Conservation (phyloP, 176 grass and related monocot species). For the Cenchrus purpureus region DNA sequence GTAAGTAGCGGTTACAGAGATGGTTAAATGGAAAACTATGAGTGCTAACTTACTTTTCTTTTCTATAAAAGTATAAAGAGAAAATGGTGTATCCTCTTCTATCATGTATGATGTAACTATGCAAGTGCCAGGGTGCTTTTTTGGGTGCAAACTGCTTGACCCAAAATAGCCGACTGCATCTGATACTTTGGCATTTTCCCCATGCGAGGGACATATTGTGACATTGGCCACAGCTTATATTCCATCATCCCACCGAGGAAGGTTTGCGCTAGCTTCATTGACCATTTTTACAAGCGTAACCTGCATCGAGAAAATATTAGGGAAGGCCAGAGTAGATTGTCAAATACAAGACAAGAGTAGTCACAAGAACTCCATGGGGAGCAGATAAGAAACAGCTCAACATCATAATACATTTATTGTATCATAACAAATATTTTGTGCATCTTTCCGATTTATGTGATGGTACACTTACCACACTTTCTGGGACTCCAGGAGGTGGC, state of each 20-base stretch:
- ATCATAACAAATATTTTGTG: not conserved
- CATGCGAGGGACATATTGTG: constrained; percentile 22
- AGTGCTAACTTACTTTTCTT: constrained; percentile 20
- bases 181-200: constrained; percentile 12
- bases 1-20: constrained; percentile 9
- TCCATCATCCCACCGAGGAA: constrained; percentile 80
- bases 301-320: constrained; percentile 42
- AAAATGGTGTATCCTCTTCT: constrained; percentile 43
- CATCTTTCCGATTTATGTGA: constrained; percentile 17
- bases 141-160: not conserved
- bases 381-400: not conserved
- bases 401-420: not conserved
- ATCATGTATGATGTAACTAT: constrained; percentile 40
- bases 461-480: constrained; percentile 90
- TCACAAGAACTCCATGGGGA: not conserved
- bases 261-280: constrained; percentile 84
- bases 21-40: not conserved
- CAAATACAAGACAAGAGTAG: not conserved
- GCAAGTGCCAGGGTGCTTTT: not conserved
- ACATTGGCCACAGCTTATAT: constrained; percentile 43
- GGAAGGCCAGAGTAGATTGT: not conserved
- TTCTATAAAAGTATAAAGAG: constrained; percentile 39
- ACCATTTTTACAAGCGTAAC: constrained; percentile 84
- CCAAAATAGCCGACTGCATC: not conserved
- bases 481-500: constrained; percentile 89